These are phyloP conservation scores for Ustilago tritici DNA, from an alignment of 1,284 basidiomycete genomes.

Conservation along the genomic window DNA sequence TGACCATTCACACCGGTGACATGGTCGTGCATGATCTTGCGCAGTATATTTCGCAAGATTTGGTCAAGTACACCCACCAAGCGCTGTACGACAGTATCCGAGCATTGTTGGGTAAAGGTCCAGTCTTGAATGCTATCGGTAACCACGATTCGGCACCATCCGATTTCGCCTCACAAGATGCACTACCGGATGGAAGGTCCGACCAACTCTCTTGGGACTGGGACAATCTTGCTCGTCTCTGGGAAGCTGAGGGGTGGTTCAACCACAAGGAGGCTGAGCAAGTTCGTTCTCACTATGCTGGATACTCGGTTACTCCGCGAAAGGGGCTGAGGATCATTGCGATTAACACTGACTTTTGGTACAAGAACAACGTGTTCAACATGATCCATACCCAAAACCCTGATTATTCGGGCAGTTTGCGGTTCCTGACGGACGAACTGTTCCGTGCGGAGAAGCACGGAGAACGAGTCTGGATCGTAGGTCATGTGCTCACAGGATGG, in stretches of 20 bases:
- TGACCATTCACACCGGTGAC: slow-evolving; percentile 81
- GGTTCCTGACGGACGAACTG: slow-evolving; percentile 84
- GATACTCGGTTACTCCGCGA: slow-evolving; percentile 78
- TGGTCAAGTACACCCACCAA: slow-evolving; percentile 67
- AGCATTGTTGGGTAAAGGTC: slow-evolving; percentile 53
- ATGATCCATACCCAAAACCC: slow-evolving; percentile 80
- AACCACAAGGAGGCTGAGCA: slow-evolving; percentile 74
- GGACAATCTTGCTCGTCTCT: slow-evolving; percentile 60
- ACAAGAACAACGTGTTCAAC: slow-evolving; percentile 76
- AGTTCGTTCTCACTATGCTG: slow-evolving; percentile 79
- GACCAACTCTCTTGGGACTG: slow-evolving; percentile 67
- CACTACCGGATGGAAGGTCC: slow-evolving; percentile 57
- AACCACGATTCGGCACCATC: slow-evolving; percentile 67
- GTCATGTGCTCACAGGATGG: slow-evolving; percentile 82
- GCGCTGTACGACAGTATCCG: slow-evolving; percentile 61
- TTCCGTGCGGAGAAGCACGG: slow-evolving; percentile 70
- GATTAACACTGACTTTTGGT: slow-evolving; percentile 77
- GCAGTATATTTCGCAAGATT: slow-evolving; percentile 62
- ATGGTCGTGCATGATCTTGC: slow-evolving; percentile 73
- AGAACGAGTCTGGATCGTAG: slow-evolving; percentile 78
- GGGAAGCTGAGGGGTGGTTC: slow-evolving; percentile 76
- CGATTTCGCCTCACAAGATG: slow-evolving; percentile 55
- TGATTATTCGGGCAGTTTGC: slow-evolving; percentile 80
- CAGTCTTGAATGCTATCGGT: slow-evolving; percentile 66
- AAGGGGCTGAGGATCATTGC: slow-evolving; percentile 81